A percentile compares a stretch with the other conserved stretches of the same genome.
These are phyloP conservation scores for Mycena maculata DNA, from an alignment of 768 basidiomycete species.

Conservation along the genomic window DNA sequence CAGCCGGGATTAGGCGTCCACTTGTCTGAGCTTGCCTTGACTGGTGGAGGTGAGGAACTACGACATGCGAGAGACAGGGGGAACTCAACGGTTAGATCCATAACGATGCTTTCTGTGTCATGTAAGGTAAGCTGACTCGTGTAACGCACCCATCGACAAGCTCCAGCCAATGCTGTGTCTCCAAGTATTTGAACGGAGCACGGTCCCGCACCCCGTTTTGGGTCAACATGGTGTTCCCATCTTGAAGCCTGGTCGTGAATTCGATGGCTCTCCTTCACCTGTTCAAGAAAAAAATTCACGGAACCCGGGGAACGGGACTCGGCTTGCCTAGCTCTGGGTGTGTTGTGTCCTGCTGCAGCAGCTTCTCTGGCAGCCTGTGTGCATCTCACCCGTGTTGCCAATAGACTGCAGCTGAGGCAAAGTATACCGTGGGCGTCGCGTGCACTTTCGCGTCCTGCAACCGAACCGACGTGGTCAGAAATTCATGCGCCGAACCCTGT, in stretches of 20 bases:
- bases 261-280: conserved; percentile 60
- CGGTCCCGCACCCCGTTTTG: conserved; percentile 43
- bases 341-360: conserved; percentile 59
- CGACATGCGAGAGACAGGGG: background rate
- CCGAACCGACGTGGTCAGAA: conserved; percentile 45
- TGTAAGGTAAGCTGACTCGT: background rate
- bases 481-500: conserved; percentile 46
- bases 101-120: conserved; percentile 66
- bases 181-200: conserved; percentile 59
- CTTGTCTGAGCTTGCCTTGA: conserved; percentile 58
- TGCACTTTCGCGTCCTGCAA: conserved; percentile 54
- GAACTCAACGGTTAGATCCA: conserved; percentile 67
- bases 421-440: conserved; percentile 51
- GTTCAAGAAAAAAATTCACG: too few relatives aligned
- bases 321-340: conserved; percentile 50
- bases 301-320: too few relatives aligned
- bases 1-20: background rate
- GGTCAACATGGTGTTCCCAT: conserved; percentile 54
- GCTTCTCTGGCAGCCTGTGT: conserved; percentile 53
- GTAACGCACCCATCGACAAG: conserved; percentile 64
- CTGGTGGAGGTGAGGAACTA: conserved; percentile 13
- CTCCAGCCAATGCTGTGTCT: conserved; percentile 75
- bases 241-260: conserved; percentile 54
- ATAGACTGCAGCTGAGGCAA: background rate
- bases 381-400: background rate